phyloP scores from a whole-genome alignment of 2,329 filamentous ascomycete genomes.

The Thielaviopsis populi region DNA sequence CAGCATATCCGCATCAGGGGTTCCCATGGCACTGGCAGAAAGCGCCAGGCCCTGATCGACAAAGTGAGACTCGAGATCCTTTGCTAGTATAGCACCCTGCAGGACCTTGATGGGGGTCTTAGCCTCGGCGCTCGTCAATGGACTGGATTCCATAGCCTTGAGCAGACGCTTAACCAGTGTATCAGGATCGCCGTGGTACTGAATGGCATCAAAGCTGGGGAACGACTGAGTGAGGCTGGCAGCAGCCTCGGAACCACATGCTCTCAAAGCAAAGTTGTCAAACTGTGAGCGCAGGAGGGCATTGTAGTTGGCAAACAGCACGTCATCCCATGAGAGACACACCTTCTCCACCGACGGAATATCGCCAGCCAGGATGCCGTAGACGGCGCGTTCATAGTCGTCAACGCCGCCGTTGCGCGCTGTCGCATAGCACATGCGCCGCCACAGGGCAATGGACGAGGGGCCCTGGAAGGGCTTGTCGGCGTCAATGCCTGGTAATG shows the following conservation, averaged over 20 bases:
- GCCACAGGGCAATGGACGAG: conserved; percentile 47
- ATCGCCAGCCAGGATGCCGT: conserved; percentile 79
- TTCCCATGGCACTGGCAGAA: conserved; percentile 21
- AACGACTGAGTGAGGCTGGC: conserved; percentile 44
- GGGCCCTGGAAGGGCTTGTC: conserved; percentile 27
- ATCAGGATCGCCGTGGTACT: conserved; percentile 42
- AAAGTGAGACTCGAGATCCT: conserved; percentile 42
- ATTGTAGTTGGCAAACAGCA: conserved; percentile 77
- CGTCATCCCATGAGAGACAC: conserved; percentile 70
- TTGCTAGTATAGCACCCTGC: conserved; percentile 58
- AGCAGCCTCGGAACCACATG: conserved; percentile 38
- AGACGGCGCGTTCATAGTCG: conserved; percentile 76
- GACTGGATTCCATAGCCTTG: conserved; percentile 41
- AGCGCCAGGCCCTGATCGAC: conserved; percentile 43
- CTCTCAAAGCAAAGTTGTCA: conserved; percentile 49
- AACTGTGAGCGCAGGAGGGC: conserved; percentile 69
- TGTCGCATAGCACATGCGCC: conserved; percentile 58
- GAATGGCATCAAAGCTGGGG: conserved; percentile 47
- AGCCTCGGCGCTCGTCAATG: conserved; percentile 42
- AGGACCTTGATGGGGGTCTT: conserved; percentile 55
- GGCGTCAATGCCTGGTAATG: conserved; percentile 37
- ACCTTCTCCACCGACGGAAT: conserved; percentile 61
- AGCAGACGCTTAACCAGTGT: conserved; percentile 45
- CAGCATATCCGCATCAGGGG: conserved; percentile 24
- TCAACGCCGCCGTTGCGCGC: conserved; percentile 55